Conservation (phyloP, 1,284 basidiomycete genomes). For the Trametes versicolor region DNA sequence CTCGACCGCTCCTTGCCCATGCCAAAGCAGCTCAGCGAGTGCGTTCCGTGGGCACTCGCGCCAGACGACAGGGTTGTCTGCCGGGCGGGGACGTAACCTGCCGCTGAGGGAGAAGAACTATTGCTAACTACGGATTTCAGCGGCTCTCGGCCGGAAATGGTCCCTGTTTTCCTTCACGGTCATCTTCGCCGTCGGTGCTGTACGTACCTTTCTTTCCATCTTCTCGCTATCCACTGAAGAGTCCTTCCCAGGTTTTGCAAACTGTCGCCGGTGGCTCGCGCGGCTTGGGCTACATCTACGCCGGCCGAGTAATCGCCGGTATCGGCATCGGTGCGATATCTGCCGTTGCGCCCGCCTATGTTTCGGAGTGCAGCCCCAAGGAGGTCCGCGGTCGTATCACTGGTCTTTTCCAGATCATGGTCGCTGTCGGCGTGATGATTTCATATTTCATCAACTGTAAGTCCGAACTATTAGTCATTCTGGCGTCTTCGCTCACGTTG, state of each 20-base stretch:
- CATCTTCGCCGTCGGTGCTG: conserved; percentile 75
- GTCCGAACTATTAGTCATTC: conserved; percentile 35
- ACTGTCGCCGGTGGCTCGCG: conserved; percentile 66
- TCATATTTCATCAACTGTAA: conserved; percentile 82
- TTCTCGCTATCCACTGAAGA: background rate
- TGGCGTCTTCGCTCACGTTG: background rate
- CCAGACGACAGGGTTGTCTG: too few species aligned
- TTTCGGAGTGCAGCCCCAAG: conserved; percentile 84
- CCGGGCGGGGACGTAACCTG: background rate
- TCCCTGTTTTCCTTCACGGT: conserved; percentile 67
- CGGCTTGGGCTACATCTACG: conserved; percentile 74
- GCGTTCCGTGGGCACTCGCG: too few species aligned
- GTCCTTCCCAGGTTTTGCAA: conserved; percentile 55
- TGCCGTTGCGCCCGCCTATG: conserved; percentile 77
- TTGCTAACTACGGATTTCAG: conserved; percentile 43
- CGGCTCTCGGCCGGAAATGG: conserved; percentile 62
- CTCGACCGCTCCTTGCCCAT: too few species aligned
- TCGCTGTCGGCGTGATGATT: conserved; percentile 79
- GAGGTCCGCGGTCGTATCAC: conserved; percentile 78
- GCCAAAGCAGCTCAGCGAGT: too few species aligned
- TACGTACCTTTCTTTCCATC: conserved; percentile 43
- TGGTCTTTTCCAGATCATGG: conserved; percentile 86
- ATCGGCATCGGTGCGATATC: conserved; percentile 76
- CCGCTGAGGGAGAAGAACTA: background rate
- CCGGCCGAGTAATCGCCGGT: conserved; percentile 78